Base-by-base conservation (phyloP, 345 rosid species). In the Populus euphratica region DNA sequence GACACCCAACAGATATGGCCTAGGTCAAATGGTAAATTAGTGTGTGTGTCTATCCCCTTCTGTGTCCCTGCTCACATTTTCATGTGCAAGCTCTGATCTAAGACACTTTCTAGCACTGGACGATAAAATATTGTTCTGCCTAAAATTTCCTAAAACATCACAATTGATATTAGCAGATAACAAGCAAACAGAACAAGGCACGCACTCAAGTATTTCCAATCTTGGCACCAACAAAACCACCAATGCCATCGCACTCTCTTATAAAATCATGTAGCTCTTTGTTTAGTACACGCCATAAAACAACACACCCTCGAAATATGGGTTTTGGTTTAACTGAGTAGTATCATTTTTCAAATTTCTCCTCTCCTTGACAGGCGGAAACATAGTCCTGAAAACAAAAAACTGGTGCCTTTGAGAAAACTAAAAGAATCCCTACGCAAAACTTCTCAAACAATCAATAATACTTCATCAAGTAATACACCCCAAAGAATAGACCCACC, bases 231-330 rank as follows among this genome's bases (percentile, higher is more conserved):
- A 92, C 83, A 80, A 95, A 95, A 49, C 97, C 97, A 54, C 96
- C 94, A 64, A 95, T 93, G 73, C 93, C 90, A 1, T 89, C 85
- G n/a, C 78, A 49, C 68, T 89, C 97, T 79, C 92, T 87, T 61
- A 93, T 82, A 77, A 82, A 84, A 82, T 95, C 98, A 68, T 93
- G 97, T 63, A 90, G 69, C 91, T 93, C 94, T 86, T 84, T 95
- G 91, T 95, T 93, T 75, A 95, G 75, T 68, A 91, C 70, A 81
- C 96, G 91, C 74, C 86, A 85, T 5, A 96, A 82, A 85, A 93
- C 93, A 81, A 96, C 86, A 83, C 91, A 89, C 7, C 98, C 97
- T 0, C 93, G 94, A 80, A 90, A 90, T 65, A 92, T 84, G 7
- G 91, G 88, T 79, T 78, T 89, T n/a, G 88, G 86, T 84, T 93